Evolutionary conservation across 2,329 filamentous ascomycete genomes (phyloP).

Genomic region (Exophiala oligosperma): DNA sequence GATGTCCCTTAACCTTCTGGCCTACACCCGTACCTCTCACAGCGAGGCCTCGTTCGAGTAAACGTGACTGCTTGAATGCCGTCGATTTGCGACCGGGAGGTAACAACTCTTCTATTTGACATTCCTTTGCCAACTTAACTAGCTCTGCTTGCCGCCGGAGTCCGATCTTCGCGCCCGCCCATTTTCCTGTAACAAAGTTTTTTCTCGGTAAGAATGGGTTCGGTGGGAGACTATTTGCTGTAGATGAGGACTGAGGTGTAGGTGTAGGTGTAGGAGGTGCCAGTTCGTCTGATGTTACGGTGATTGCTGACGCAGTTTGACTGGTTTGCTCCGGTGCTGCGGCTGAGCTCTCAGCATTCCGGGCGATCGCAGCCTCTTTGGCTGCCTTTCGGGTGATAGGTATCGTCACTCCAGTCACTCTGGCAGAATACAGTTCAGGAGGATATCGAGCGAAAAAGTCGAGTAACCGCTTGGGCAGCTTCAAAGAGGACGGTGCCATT

Average conservation of each 20-base stretch:
- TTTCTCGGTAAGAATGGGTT: conserved; percentile 84
- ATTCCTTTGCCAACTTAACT: conserved; percentile 76
- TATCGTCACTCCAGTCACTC: conserved; percentile 32
- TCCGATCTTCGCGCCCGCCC: conserved; percentile 81
- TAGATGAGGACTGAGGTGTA: conserved; percentile 41
- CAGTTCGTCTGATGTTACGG: conserved; percentile 51
- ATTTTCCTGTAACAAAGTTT: conserved; percentile 75
- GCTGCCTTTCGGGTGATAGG: conserved; percentile 22
- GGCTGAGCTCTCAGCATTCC: background rate
- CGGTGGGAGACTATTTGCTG: conserved; percentile 47
- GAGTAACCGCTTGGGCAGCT: conserved; percentile 72
- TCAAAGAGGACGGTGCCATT: background rate
- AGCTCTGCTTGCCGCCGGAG: conserved; percentile 86
- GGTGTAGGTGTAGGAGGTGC: conserved; percentile 24
- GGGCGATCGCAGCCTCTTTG: conserved; percentile 18
- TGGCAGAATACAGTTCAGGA: conserved; percentile 55
- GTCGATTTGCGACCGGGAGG: conserved; percentile 76
- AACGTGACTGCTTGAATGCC: conserved; percentile 63
- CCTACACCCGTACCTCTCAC: conserved; percentile 93
- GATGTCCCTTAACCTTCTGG: conserved; percentile 91
- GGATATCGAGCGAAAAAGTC: conserved; percentile 91
- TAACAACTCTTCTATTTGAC: conserved; percentile 78
- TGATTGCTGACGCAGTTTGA: conserved; percentile 13
- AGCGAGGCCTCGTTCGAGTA: conserved; percentile 75
- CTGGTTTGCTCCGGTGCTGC: background rate